Conservation (phyloP, 495 filamentous ascomycete genomes). For the Pyrenopolyporus hunteri region DNA sequence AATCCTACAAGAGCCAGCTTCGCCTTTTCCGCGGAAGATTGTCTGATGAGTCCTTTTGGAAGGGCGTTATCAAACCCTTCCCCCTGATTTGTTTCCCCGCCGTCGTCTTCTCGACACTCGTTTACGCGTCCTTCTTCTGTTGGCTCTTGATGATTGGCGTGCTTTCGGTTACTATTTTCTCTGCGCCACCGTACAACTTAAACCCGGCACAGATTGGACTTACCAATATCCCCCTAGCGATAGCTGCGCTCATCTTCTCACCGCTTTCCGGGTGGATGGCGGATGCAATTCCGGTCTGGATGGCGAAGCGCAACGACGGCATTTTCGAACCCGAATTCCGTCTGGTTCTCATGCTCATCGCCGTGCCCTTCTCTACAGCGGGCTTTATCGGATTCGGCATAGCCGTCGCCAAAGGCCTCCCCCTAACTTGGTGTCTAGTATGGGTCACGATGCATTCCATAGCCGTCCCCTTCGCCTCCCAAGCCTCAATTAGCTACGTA, state of each 20-base stretch:
- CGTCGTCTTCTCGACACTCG: constrained; percentile 50
- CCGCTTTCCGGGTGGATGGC: constrained; percentile 51
- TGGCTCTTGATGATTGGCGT: constrained; percentile 67
- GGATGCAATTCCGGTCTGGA: constrained; percentile 54
- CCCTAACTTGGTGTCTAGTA: constrained; percentile 30
- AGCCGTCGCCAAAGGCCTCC: constrained; percentile 9
- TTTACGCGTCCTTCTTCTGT: constrained; percentile 55
- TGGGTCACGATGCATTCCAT: constrained; percentile 39
- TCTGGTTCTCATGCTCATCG: constrained; percentile 55
- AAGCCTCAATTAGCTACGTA: constrained; percentile 37
- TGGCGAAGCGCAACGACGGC: constrained; percentile 54
- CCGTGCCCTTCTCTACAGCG: constrained; percentile 45
- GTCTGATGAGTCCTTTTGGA: constrained; percentile 35
- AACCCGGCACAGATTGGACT: constrained; percentile 62
- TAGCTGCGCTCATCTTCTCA: constrained; percentile 55
- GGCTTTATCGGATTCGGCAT: constrained; percentile 48
- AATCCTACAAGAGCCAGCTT: constrained; percentile 39
- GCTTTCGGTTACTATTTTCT: constrained; percentile 68
- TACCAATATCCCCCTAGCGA: constrained; percentile 56
- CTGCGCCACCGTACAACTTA: constrained; percentile 68
- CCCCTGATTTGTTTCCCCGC: constrained; percentile 51
- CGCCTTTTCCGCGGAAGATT: constrained; percentile 38
- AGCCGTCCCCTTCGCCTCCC: constrained; percentile 36
- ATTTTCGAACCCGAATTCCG: constrained; percentile 62
- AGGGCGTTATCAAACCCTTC: constrained; percentile 44